These are phyloP conservation scores for Pelargonium exstipulatum DNA, from an alignment of 441 rosid genomes.

Conservation along the genomic window DNA sequence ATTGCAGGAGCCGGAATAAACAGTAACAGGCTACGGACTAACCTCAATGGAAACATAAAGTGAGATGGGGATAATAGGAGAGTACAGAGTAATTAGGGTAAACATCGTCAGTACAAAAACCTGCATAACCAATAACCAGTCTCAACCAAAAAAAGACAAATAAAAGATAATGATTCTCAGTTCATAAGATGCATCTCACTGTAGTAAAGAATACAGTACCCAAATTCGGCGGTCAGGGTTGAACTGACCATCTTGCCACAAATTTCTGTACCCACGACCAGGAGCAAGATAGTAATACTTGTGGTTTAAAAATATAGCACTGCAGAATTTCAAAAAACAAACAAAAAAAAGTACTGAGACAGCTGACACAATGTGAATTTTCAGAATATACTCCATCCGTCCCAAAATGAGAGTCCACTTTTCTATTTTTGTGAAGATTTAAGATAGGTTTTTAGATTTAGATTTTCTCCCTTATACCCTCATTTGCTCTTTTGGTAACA, in stretches of 20 bases:
- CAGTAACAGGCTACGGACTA: conserved; percentile 23
- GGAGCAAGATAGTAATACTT: conserved; percentile 74
- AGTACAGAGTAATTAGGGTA: conserved; percentile 88
- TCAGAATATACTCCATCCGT: neutral
- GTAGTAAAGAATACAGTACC: conserved; percentile 38
- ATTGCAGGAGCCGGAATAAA: conserved; percentile 15
- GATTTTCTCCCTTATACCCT: no score
- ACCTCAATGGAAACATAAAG: conserved; percentile 98
- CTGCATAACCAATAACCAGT: conserved; percentile 39
- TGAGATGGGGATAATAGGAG: conserved; percentile 97
- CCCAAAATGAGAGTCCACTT: no score
- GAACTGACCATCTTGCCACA: conserved; percentile 40
- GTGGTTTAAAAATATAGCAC: conserved; percentile 71
- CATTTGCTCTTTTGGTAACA: no score
- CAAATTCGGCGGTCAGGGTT: conserved; percentile 61
- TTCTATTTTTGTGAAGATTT: no score
- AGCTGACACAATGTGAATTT: neutral
- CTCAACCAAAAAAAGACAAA: conserved; percentile 17
- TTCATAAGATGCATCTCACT: neutral
- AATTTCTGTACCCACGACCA: conserved; percentile 13
- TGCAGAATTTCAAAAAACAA: conserved; percentile 39
- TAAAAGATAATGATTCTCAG: conserved; percentile 3
- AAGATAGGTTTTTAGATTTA: no score
- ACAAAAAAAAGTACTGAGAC: conserved; percentile 6
- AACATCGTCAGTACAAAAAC: conserved; percentile 71